These are phyloP conservation scores for Aspergillus sparsus DNA, from an alignment of 495 filamentous ascomycete genomes.

Conservation along the genomic window DNA sequence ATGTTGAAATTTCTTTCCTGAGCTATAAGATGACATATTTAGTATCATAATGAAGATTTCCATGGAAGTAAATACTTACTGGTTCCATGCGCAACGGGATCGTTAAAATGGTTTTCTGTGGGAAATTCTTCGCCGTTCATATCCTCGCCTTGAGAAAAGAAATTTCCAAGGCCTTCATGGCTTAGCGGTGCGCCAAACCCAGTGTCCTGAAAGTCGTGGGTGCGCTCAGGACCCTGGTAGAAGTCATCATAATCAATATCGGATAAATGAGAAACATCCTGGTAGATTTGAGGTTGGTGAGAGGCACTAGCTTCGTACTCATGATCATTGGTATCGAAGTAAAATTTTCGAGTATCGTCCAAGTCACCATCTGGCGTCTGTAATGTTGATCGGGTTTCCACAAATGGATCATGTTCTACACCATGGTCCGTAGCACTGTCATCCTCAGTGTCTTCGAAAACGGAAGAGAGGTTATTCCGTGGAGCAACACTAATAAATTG, in stretches of 20 bases:
- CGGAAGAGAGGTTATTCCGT: constrained; percentile 25
- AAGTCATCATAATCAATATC: constrained; percentile 42
- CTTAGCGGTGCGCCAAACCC: constrained; percentile 17
- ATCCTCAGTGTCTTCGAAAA: constrained; percentile 28
- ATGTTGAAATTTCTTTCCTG: constrained; percentile 47
- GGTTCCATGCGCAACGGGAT: constrained; percentile 37
- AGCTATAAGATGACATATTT: constrained; percentile 29
- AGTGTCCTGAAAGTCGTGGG: constrained; percentile 15
- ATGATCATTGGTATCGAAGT: constrained; percentile 34
- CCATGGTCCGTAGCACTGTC: constrained; percentile 28
- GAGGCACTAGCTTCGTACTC: constrained; percentile 22
- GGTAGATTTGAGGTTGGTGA: constrained; percentile 3
- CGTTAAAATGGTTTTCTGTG: constrained; percentile 29
- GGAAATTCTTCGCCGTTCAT: constrained; percentile 17
- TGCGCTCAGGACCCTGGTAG: constrained; percentile 31
- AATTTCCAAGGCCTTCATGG: constrained; percentile 27
- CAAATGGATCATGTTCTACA: constrained; percentile 33
- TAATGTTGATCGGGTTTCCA: constrained; percentile 19
- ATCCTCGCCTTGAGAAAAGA: constrained; percentile 26
- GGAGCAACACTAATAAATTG: constrained; percentile 22
- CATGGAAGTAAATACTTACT: constrained; percentile 30
- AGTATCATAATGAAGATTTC: neutral
- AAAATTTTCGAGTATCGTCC: constrained; percentile 41
- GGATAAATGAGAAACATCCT: constrained; percentile 13
- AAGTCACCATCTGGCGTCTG: constrained; percentile 30